A percentile compares a stretch with the other conserved stretches of the same genome.
Evolutionary conservation across 1,139 yeast species (phyloP).

Genomic region (Entelexis sorbosivorans): DNA sequence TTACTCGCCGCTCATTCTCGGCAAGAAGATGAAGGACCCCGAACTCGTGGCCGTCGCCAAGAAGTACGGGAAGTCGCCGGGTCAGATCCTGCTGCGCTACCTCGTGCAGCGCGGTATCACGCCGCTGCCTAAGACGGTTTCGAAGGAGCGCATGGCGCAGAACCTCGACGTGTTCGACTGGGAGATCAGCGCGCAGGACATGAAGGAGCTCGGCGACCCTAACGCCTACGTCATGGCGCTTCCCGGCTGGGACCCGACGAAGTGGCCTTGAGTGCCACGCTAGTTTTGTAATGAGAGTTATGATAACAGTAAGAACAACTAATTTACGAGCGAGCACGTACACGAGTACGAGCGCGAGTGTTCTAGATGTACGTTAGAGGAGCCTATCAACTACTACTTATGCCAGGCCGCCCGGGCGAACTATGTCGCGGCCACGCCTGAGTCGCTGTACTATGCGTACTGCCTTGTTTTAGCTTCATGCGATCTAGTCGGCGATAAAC

Average conservation of each 20-base stretch:
- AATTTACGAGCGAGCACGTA: too few relatives aligned
- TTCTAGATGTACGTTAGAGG: too few relatives aligned
- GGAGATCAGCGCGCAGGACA: slow-evolving; percentile 35
- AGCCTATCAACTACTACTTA: too few relatives aligned
- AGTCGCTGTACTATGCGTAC: too few relatives aligned
- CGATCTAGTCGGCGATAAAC: too few relatives aligned
- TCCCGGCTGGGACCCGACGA: slow-evolving; percentile 28
- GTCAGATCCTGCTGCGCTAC: slow-evolving; percentile 42
- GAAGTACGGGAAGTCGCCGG: slow-evolving; percentile 35
- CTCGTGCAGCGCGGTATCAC: slow-evolving; percentile 24
- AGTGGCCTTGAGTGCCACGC: slow-evolving; percentile 11
- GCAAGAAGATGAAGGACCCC: slow-evolving; percentile 21
- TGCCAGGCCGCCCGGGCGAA: too few relatives aligned
- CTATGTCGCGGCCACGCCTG: too few relatives aligned
- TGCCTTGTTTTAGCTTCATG: too few relatives aligned
- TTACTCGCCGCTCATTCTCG: slow-evolving; percentile 49
- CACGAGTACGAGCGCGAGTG: too few relatives aligned
- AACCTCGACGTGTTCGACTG: slow-evolving; percentile 40
- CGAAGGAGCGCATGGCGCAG: slow-evolving; percentile 50
- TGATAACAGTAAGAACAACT: too few relatives aligned
- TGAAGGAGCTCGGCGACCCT: slow-evolving; percentile 38
- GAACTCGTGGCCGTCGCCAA: slow-evolving; percentile 32
- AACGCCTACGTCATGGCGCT: slow-evolving; percentile 22
- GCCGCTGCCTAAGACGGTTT: slow-evolving; percentile 54
- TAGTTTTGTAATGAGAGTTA: too few relatives aligned